Evolutionary conservation across 345 rosid genomes (phyloP).

Genomic region (Lepidium africanum): DNA sequence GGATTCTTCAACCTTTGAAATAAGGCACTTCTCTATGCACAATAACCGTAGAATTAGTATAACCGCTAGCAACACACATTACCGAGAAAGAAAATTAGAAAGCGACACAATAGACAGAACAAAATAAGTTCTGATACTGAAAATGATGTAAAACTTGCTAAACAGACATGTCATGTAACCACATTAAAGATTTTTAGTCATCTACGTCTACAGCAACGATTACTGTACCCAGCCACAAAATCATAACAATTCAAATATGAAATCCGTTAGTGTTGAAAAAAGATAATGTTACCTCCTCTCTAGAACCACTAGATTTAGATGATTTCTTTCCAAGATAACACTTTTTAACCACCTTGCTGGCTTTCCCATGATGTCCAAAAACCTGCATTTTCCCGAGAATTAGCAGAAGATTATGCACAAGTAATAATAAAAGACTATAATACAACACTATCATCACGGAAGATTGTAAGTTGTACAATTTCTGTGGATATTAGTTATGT

Average conservation of each 20-base stretch:
- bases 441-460: not conserved
- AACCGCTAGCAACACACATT: not conserved
- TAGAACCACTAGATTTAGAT: conserved; percentile 52
- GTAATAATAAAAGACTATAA: not conserved
- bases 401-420: not conserved
- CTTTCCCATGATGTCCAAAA: conserved; percentile 52
- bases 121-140: not conserved
- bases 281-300: conserved; percentile 50
- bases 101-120: not conserved
- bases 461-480: not conserved
- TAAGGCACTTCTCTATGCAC: conserved; percentile 37
- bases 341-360: conserved; percentile 82
- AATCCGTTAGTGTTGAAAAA: not conserved
- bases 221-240: not conserved
- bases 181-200: not conserved
- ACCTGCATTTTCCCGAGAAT: conserved; percentile 8
- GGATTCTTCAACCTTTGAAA: conserved; percentile 47
- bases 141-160: not conserved
- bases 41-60: not conserved
- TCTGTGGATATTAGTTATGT: not conserved
- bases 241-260: not conserved
- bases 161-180: not conserved
- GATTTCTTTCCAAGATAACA: conserved; percentile 78
- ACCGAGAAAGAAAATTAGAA: not conserved
- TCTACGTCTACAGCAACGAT: not conserved